Conservation (phyloP, 768 basidiomycete genomes). For the Mycena crocata region DNA sequence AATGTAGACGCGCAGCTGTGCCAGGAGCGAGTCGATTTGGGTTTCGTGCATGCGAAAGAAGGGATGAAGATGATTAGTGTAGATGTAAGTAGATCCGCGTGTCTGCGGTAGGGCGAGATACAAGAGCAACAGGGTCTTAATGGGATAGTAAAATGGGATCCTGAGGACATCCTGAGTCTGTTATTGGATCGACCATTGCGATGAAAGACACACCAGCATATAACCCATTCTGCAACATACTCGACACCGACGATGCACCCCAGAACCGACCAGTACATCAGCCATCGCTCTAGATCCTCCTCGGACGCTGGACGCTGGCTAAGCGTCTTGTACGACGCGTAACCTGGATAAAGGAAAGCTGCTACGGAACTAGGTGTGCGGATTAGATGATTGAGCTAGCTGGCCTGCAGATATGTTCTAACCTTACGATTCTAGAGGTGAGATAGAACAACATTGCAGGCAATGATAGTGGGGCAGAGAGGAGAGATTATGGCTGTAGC, state of each 20-base stretch:
- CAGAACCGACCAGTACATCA: conserved; percentile 97
- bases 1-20: conserved; percentile 66
- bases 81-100: conserved; percentile 88
- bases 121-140: conserved; percentile 88
- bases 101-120: conserved; percentile 94
- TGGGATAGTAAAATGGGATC: conserved; percentile 89
- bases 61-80: conserved; percentile 81
- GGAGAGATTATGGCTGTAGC: background rate
- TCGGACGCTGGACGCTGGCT: conserved; percentile 89
- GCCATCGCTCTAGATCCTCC: conserved; percentile 90
- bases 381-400: background rate
- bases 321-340: conserved; percentile 96
- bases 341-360: conserved; percentile 92
- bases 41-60: conserved; percentile 85
- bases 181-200: background rate
- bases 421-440: conserved; percentile 63
- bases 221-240: conserved; percentile 86
- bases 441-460: conserved; percentile 60
- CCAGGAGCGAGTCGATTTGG: conserved; percentile 86
- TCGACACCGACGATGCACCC: conserved; percentile 87
- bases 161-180: conserved; percentile 48
- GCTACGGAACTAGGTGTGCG: conserved; percentile 63
- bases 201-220: conserved; percentile 76
- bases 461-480: background rate
- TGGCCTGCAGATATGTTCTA: conserved; percentile 17